A percentile compares a stretch with the other conserved stretches of the same genome.
These are phyloP conservation scores for Rutstroemia sydowiana DNA, from an alignment of 2,329 filamentous ascomycete species.

Conservation along the genomic window DNA sequence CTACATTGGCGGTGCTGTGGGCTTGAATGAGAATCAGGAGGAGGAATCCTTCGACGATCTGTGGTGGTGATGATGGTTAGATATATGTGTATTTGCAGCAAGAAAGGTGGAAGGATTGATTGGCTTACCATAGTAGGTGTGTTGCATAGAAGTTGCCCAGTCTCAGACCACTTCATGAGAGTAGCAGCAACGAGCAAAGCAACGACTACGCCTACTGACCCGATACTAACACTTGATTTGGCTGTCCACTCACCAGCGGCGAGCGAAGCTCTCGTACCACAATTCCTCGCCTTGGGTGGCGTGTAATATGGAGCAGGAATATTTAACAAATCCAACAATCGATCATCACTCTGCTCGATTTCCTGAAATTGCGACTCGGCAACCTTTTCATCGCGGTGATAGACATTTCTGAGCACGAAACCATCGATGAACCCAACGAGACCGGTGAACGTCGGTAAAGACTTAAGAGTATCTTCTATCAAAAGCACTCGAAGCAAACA, in stretches of 20 bases:
- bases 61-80: conserved; percentile 16
- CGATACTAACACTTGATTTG: conserved; percentile 19
- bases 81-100: conserved; percentile 24
- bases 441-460: conserved; percentile 40
- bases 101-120: conserved; percentile 25
- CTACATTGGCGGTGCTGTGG: conserved; percentile 24
- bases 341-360: conserved; percentile 10
- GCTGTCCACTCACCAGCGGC: conserved; percentile 23
- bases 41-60: conserved; percentile 28
- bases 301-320: not conserved
- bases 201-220: conserved; percentile 23
- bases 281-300: not conserved
- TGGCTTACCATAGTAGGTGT: conserved; percentile 21
- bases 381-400: conserved; percentile 27
- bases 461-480: too few species aligned
- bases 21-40: conserved; percentile 27
- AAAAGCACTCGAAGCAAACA: too few species aligned
- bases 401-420: conserved; percentile 38
- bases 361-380: conserved; percentile 16
- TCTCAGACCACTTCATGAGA: conserved; percentile 29
- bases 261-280: conserved; percentile 6
- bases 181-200: conserved; percentile 27
- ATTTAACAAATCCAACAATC: not conserved
- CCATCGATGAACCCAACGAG: conserved; percentile 38
- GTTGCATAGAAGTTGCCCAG: conserved; percentile 23